Base-by-base conservation (phyloP, 176 grass and related monocot genomes). In the Dactylis glomerata region DNA sequence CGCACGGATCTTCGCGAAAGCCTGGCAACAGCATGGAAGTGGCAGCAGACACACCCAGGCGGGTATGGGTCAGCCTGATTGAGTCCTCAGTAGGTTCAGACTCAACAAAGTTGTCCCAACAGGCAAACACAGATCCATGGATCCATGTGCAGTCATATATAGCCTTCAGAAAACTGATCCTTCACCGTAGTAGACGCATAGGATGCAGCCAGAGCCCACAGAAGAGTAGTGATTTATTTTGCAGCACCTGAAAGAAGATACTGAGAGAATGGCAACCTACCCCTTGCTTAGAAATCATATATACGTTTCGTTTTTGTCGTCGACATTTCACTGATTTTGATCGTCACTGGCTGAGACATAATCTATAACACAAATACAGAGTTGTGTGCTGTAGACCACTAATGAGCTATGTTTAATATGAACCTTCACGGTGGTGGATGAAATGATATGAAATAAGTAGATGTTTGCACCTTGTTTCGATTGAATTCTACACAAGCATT, bases 21-120 rank as follows among this genome's bases (percentile, higher is more conserved):
- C 76, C 96, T 98, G 49, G 81, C 92, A 0, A 82, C 88, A 5
- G 92, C 96, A 13, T 98, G 96, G 96, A 93, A 90, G 85, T 98
- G 96, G 96, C 96, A 98, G 86, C 93, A 93, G 78, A 38, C 76
- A 8, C 96, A 98, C 85, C 89, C 70, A 6, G 86, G 85, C 20
- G 96, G 96, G 31, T 98, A 98, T 54, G 89, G 76, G 52, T 83
- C 84, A 6, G 32, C 82, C 81, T 90, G 65, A 92, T 80, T 33
- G n/a, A 34, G 50, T 37, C 27, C 24, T 73, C 5, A 16, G 12
- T 49, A 79, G 73, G 56, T 59, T 86, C 62, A 71, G 68, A 80
- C 22, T 80, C 47, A 49, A 44, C 47, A 2, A 49, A 63, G 28
- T 2, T 73, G 49, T 8, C 54, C 61, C 5, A 41, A 38, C 37